A percentile compares a stretch with the other conserved stretches of the same genome.
These are phyloP conservation scores for Aspergillus sp. DNA, from an alignment of 2,329 filamentous ascomycete genomes.

Conservation along the genomic window DNA sequence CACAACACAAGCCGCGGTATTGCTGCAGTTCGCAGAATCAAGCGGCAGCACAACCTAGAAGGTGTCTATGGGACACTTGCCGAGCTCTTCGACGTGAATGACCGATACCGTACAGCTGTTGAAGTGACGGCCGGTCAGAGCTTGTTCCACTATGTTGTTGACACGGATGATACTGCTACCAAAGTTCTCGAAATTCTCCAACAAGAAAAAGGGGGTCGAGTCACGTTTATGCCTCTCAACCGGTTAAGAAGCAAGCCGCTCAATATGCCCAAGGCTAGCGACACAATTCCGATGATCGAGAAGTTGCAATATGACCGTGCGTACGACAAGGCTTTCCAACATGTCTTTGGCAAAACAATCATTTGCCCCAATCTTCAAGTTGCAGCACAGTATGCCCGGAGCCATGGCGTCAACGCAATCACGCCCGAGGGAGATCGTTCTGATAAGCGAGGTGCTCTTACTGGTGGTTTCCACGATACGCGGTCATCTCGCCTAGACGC, in stretches of 20 bases:
- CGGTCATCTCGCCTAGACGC: constrained; percentile 84
- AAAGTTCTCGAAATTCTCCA: constrained; percentile 77
- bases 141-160: constrained; percentile 94
- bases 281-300: constrained; percentile 82
- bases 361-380: constrained; percentile 88
- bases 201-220: constrained; percentile 74
- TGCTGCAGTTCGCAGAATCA: constrained; percentile 80
- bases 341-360: constrained; percentile 94
- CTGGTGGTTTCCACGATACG: constrained; percentile 88
- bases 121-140: constrained; percentile 92
- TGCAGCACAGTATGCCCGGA: constrained; percentile 86
- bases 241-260: constrained; percentile 69
- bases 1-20: constrained; percentile 82
- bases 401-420: constrained; percentile 87
- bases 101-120: constrained; percentile 82
- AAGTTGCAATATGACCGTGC: constrained; percentile 76
- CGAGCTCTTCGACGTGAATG: constrained; percentile 84
- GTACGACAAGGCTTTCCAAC: constrained; percentile 84
- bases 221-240: constrained; percentile 93
- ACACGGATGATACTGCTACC: constrained; percentile 84
- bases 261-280: constrained; percentile 80
- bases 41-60: constrained; percentile 73
- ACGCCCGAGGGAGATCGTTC: constrained; percentile 93
- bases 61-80: constrained; percentile 92
- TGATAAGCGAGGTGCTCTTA: constrained; percentile 92